A percentile compares a stretch with the other conserved stretches of the same genome.
These are phyloP conservation scores for Xenoacremonium recifei DNA, from an alignment of 2,329 filamentous ascomycete genomes.

Conservation along the genomic window DNA sequence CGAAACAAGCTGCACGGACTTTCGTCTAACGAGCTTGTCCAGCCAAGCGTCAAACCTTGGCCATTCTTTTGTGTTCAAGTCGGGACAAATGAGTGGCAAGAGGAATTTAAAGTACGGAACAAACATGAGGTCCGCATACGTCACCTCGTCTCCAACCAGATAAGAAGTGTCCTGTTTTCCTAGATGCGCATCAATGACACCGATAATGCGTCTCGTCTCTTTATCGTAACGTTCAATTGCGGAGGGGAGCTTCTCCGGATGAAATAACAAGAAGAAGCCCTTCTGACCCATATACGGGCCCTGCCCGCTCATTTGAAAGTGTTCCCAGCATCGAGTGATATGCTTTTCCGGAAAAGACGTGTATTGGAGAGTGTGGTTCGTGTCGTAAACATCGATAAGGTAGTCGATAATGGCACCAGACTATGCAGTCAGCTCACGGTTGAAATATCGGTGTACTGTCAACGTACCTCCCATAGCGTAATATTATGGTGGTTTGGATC, in stretches of 20 bases:
- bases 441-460: not conserved
- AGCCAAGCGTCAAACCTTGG: slow-evolving; percentile 4
- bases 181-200: slow-evolving; percentile 24
- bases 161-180: slow-evolving; percentile 19
- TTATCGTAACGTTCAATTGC: slow-evolving; percentile 29
- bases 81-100: not conserved
- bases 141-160: slow-evolving; percentile 20
- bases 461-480: slow-evolving; percentile 18
- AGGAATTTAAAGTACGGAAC: slow-evolving; percentile 15
- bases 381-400: slow-evolving; percentile 22
- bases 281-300: slow-evolving; percentile 30
- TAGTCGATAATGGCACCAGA: slow-evolving; percentile 24
- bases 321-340: slow-evolving; percentile 11
- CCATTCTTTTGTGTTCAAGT: not conserved
- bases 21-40: too few species aligned
- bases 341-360: slow-evolving; percentile 10
- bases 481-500: slow-evolving; percentile 22
- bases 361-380: slow-evolving; percentile 11
- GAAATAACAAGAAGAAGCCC: slow-evolving; percentile 18
- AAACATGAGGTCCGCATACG: slow-evolving; percentile 27
- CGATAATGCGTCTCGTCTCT: slow-evolving; percentile 26
- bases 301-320: slow-evolving; percentile 24
- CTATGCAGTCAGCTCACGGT: slow-evolving; percentile 1
- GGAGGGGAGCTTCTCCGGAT: slow-evolving; percentile 23
- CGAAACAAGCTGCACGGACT: too few species aligned